A percentile compares a stretch with the other conserved stretches of the same genome.
phyloP scores from a whole-genome alignment of 768 basidiomycete species.

The Leccinum ochraceum region DNA sequence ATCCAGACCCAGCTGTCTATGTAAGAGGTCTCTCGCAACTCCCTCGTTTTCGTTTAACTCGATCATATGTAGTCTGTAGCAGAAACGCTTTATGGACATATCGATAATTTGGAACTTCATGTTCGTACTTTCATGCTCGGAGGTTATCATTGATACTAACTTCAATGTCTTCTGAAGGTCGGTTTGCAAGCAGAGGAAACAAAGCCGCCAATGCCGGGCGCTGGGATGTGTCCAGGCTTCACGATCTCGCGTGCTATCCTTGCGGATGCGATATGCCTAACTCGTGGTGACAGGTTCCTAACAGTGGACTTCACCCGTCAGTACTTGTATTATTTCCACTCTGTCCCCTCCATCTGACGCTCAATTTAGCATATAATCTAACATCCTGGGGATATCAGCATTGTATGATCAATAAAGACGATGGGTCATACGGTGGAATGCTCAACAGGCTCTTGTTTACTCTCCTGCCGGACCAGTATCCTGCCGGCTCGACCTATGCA shows the following conservation, averaged over 20 bases:
- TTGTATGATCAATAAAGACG: conserved; percentile 58
- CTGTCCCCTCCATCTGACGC: conserved; percentile 10
- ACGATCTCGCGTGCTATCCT: conserved; percentile 86
- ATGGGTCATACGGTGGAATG: conserved; percentile 77
- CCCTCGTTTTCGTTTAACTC: background rate
- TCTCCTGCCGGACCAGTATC: conserved; percentile 71
- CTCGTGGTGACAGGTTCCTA: conserved; percentile 78
- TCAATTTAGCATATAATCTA: conserved; percentile 60
- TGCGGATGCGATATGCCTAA: conserved; percentile 72
- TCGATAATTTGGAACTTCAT: conserved; percentile 80
- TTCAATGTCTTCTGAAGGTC: conserved; percentile 36
- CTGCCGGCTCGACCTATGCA: conserved; percentile 62
- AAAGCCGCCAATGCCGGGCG: conserved; percentile 62
- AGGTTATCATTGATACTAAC: background rate
- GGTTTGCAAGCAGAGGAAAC: conserved; percentile 74
- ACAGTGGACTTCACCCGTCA: conserved; percentile 76
- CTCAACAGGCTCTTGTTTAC: conserved; percentile 72
- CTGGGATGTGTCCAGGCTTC: conserved; percentile 79
- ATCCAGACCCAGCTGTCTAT: conserved; percentile 55
- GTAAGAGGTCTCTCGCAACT: conserved; percentile 35
- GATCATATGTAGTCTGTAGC: conserved; percentile 52
- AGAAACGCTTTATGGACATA: conserved; percentile 62
- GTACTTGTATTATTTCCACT: conserved; percentile 25
- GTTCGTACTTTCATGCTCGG: conserved; percentile 36
- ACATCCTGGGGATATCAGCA: conserved; percentile 82